Percentiles rank a stretch among this genome's conserved stretches.
These are phyloP conservation scores for Pseudocercospora cruenta DNA, from an alignment of 2,329 filamentous ascomycete genomes.

Conservation along the genomic window DNA sequence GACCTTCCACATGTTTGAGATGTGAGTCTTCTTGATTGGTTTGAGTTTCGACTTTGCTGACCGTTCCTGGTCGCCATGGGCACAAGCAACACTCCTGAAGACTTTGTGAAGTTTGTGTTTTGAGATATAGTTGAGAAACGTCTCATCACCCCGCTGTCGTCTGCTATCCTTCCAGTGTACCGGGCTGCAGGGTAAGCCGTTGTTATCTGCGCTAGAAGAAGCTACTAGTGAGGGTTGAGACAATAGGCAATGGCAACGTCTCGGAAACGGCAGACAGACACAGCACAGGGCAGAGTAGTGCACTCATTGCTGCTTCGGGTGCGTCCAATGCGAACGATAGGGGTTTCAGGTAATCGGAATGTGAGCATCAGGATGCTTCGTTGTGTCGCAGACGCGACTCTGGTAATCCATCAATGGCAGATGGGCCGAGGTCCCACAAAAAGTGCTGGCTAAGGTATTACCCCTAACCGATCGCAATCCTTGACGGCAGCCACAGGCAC, in stretches of 20 bases:
- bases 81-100: neutral
- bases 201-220: slow-evolving; percentile 3
- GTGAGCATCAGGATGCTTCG: neutral
- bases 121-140: neutral
- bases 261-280: neutral
- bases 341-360: neutral
- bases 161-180: neutral
- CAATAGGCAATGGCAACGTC: slow-evolving; percentile 10
- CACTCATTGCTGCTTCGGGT: neutral
- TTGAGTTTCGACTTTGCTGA: neutral
- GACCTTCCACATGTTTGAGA: too few species aligned
- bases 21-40: too few species aligned
- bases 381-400: slow-evolving; percentile 2
- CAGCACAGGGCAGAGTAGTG: neutral
- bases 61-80: neutral
- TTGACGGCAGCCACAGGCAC: slow-evolving; percentile 1
- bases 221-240: slow-evolving; percentile 1
- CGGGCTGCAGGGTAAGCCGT: neutral
- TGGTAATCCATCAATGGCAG: slow-evolving; percentile 1
- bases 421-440: slow-evolving; percentile 7
- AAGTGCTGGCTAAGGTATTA: neutral
- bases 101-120: neutral
- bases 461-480: slow-evolving; percentile 5
- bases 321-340: neutral
- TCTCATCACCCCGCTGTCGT: neutral